Evolutionary conservation across 2,329 filamentous ascomycete species (phyloP).

Genomic region (Polychaeton citri): DNA sequence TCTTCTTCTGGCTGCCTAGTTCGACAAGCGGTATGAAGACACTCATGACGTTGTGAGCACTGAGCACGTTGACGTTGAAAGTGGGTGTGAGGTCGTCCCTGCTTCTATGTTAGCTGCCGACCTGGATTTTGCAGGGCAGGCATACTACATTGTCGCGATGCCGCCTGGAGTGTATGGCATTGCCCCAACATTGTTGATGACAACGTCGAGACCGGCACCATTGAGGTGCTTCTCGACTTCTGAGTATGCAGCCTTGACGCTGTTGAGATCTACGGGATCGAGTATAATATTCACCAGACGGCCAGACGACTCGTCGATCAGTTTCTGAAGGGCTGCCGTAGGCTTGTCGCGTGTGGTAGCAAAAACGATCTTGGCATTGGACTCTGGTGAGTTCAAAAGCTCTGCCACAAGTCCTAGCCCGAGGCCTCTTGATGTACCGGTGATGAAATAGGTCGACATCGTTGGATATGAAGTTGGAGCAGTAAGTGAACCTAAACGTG

Average conservation of each 20-base stretch:
- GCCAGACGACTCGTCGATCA: constrained; percentile 22
- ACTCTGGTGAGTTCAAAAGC: constrained; percentile 16
- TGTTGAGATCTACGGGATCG: constrained; percentile 24
- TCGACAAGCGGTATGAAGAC: constrained; percentile 27
- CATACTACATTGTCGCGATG: constrained; percentile 4
- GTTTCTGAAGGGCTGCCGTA: constrained; percentile 22
- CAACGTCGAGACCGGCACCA: constrained; percentile 31
- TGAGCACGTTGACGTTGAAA: constrained; percentile 25
- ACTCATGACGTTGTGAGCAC: constrained; percentile 26
- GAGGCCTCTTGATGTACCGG: constrained; percentile 23
- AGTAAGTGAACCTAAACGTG: too few species aligned
- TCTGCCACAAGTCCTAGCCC: constrained; percentile 23
- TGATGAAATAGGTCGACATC: constrained; percentile 23
- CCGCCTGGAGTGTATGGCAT: constrained; percentile 5
- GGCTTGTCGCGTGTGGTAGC: constrained; percentile 25
- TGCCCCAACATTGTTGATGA: constrained; percentile 34
- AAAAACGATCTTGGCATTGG: constrained; percentile 24
- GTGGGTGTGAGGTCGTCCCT: constrained; percentile 15
- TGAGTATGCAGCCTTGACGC: constrained; percentile 22
- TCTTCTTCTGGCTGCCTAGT: constrained; percentile 27
- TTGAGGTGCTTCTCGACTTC: constrained; percentile 21
- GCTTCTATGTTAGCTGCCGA: not conserved
- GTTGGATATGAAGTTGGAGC: too few species aligned
- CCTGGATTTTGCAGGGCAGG: not conserved
- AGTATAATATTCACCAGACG: constrained; percentile 25